Evolutionary conservation across 208 protist species (phyloP), one percentile per base, ranked within the genome.

Genomic region (Crithidia thermophila): DNA sequence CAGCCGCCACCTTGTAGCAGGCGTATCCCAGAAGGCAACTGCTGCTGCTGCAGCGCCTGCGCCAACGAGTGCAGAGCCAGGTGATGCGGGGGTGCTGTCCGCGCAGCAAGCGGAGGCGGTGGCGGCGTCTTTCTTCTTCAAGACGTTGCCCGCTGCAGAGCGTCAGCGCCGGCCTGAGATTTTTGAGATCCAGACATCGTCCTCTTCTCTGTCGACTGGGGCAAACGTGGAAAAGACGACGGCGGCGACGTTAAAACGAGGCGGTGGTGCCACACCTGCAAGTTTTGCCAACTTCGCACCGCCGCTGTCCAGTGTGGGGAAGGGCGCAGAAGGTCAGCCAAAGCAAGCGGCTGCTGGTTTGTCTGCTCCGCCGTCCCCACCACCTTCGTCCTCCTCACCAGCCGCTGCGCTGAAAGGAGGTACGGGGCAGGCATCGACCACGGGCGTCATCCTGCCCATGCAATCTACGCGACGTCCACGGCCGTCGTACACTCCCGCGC

Each of bases 81-180:
- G n/a, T n/a, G n/a, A 46, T 10, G 20, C 16, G 5, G 49, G 18
- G 14, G 52, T 31, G 8, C 31, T 81, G 31, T 28, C 57, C n/a
- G 46, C 58, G 1, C 40, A 56, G 23, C 76, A 82, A 45, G 66
- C 67, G 8, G 81, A 86, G 55, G 60, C 67, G 16, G 47, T 86
- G 14, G 81, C 81, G 23, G 81, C 74, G 2, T 67, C 62, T 34
- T 86, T 77, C 65, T 86, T 79, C 58, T 80, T 69, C 39, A 53
- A 67, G 49, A 63, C 79, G 43, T 79, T 79, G 40, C 64, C 71
- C 0, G 28, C 71, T 5, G 52, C 53, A 25, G 68, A 80, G 60
- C 43, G 69, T n/a, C 34, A 36, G 30, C 61, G 65, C 28, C 42
- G 59, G 21, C 30, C 46, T 3, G 64, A 76, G 31, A 27, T 83